Conservation (phyloP, 2,329 filamentous ascomycete species). For the Kalmusia sp. region DNA sequence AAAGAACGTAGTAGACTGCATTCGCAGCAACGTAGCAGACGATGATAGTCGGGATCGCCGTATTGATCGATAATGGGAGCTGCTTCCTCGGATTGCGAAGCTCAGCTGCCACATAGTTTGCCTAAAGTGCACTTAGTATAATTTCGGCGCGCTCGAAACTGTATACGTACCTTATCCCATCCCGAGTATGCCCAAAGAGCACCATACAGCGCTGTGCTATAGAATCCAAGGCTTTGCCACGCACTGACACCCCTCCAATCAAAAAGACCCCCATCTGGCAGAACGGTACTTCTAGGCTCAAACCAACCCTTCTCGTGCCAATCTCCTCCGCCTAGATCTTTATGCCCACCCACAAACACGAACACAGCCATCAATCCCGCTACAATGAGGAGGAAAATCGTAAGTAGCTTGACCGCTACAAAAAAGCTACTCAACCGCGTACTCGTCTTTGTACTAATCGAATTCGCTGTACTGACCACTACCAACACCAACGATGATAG, state of each 20-base stretch:
- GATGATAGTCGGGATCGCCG: constrained; percentile 67
- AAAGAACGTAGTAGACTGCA: constrained; percentile 67
- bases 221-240: constrained; percentile 68
- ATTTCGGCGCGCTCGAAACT: neutral
- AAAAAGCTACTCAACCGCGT: constrained; percentile 48
- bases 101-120: constrained; percentile 48
- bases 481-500: constrained; percentile 47
- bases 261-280: constrained; percentile 38
- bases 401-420: constrained; percentile 45
- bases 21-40: constrained; percentile 67
- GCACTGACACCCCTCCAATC: constrained; percentile 50
- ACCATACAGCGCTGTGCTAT: constrained; percentile 62
- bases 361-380: constrained; percentile 43
- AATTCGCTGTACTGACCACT: constrained; percentile 50
- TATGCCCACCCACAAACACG: constrained; percentile 32
- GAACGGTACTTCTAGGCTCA: constrained; percentile 30
- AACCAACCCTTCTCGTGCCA: constrained; percentile 46
- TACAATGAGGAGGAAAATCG: constrained; percentile 43
- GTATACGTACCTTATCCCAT: constrained; percentile 42
- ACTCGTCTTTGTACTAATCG: constrained; percentile 52
- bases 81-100: constrained; percentile 42
- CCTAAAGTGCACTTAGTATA: constrained; percentile 25
- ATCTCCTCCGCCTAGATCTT: constrained; percentile 41
- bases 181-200: constrained; percentile 45
- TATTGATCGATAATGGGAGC: constrained; percentile 68